phyloP scores from a whole-genome alignment of 73 alveolate species.

The Paramecium tetraurelia region DNA sequence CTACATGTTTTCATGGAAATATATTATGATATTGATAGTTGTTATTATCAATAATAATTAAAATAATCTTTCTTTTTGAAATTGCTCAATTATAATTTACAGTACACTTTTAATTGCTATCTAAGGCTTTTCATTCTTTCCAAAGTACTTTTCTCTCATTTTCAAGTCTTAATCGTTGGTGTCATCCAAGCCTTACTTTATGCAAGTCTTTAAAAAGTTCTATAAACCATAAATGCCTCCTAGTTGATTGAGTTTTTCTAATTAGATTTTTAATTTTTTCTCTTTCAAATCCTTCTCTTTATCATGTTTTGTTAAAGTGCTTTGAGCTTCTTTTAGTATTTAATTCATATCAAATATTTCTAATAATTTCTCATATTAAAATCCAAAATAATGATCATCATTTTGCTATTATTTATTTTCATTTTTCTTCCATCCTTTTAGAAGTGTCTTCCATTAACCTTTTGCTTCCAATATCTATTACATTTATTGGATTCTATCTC shows the following conservation, averaged over 20 bases:
- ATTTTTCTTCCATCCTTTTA: not conserved
- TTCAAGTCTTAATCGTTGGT: not conserved
- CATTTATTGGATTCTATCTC: not conserved
- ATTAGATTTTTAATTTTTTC: not conserved
- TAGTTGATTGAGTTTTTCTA: not conserved
- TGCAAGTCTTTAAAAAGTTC: slow-evolving; percentile 19
- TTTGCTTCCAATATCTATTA: not conserved
- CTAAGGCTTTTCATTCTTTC: not conserved
- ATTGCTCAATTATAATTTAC: not conserved
- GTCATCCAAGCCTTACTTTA: slow-evolving; percentile 11
- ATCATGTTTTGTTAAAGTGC: not conserved
- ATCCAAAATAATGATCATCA: not conserved
- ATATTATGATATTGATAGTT: not conserved
- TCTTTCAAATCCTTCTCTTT: not conserved
- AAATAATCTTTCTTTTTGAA: slow-evolving; percentile 18
- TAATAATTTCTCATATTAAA: not conserved
- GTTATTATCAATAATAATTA: not conserved
- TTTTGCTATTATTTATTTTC: not conserved
- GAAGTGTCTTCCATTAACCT: not conserved
- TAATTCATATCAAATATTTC: not conserved
- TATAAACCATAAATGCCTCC: slow-evolving; percentile 40
- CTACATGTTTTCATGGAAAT: not conserved
- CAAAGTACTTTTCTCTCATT: slow-evolving; percentile 12
- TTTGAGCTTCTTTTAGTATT: not conserved
- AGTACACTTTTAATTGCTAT: not conserved